These are phyloP conservation scores for Trichaptum fuscoviolaceum DNA, from an alignment of 768 basidiomycete species.

Conservation along the genomic window DNA sequence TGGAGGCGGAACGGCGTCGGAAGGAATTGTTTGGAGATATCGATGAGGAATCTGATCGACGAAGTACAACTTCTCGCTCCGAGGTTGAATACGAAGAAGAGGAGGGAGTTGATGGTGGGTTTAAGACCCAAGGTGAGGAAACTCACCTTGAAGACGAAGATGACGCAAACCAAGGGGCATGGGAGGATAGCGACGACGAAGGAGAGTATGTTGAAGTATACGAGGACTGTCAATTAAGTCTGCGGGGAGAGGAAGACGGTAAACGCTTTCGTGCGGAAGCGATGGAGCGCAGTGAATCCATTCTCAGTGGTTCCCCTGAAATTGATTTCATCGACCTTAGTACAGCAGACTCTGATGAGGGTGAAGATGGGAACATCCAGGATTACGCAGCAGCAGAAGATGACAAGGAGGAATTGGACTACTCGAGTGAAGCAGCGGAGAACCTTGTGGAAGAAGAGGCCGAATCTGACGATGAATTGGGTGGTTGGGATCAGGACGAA, in stretches of 20 bases:
- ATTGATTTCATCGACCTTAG: neutral
- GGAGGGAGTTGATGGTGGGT: constrained; percentile 18
- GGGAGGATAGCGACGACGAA: constrained; percentile 13
- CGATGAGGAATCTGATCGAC: constrained; percentile 27
- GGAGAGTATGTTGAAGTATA: constrained; percentile 15
- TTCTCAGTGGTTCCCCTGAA: neutral
- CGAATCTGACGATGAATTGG: constrained; percentile 47
- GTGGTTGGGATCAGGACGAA: constrained; percentile 36
- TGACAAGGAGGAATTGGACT: constrained; percentile 6
- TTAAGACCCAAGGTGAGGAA: constrained; percentile 18
- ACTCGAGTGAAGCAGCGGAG: neutral
- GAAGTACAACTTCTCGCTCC: constrained; percentile 8
- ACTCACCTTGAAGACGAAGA: constrained; percentile 13
- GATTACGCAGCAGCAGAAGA: constrained; percentile 6
- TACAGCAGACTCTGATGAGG: neutral
- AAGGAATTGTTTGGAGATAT: constrained; percentile 44
- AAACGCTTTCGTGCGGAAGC: neutral
- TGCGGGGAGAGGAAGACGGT: constrained; percentile 4
- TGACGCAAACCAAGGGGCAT: neutral
- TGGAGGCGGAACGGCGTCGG: constrained; percentile 55
- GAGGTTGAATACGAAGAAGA: constrained; percentile 23
- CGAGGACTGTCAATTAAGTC: constrained; percentile 9
- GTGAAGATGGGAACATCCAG: neutral
- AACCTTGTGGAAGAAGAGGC: constrained; percentile 14
- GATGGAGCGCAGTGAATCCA: neutral